These are phyloP conservation scores for Chlamydomonas eustigma DNA, from an alignment of 139 green algal genomes.

Conservation along the genomic window DNA sequence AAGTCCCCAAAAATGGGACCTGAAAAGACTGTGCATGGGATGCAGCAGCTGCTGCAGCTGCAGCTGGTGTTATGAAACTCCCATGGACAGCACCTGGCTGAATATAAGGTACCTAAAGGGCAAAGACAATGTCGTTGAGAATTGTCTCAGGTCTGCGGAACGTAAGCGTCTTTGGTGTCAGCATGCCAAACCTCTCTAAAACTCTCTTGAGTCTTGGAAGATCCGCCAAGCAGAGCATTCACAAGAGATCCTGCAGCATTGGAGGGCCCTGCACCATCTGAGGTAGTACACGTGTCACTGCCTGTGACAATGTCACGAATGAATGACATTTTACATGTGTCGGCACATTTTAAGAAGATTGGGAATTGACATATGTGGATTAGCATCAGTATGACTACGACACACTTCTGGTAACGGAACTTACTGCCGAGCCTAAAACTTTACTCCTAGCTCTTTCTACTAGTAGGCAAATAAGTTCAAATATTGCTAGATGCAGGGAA, in stretches of 20 bases:
- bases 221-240: constrained; percentile 69
- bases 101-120: constrained; percentile 21
- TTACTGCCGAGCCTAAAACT: no score
- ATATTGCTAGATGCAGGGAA: no score
- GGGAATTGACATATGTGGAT: no score
- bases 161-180: background rate
- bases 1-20: constrained; percentile 18
- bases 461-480: no score
- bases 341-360: background rate
- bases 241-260: constrained; percentile 74
- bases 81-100: constrained; percentile 18
- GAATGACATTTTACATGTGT: constrained; percentile 35
- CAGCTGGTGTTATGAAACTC: constrained; percentile 20
- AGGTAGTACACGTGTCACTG: constrained; percentile 64
- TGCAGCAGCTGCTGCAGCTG: constrained; percentile 27
- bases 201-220: constrained; percentile 68
- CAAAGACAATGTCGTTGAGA: background rate
- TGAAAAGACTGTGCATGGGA: constrained; percentile 15
- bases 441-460: no score
- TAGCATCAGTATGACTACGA: no score
- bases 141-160: background rate
- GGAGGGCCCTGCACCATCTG: constrained; percentile 58
- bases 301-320: constrained; percentile 75
- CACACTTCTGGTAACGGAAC: no score
- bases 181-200: constrained; percentile 45